Evolutionary conservation across 768 basidiomycete genomes (phyloP).

Genomic region (Erythrobasidium yunnanense): DNA sequence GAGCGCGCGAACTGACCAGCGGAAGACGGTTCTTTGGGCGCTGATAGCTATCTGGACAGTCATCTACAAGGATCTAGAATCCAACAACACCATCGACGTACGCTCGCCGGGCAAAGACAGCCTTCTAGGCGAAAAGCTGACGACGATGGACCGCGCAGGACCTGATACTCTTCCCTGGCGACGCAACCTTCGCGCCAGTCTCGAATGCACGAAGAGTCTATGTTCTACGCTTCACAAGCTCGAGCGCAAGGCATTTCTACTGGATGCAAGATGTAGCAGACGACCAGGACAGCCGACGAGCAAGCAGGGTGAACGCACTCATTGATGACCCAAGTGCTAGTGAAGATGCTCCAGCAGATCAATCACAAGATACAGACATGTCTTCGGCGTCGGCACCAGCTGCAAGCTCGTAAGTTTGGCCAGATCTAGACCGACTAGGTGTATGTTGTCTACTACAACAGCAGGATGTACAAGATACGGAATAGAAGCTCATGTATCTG

Average conservation of each 20-base stretch:
- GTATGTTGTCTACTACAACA: no score
- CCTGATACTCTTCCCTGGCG: conserved; percentile 37
- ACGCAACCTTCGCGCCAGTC: conserved; percentile 32
- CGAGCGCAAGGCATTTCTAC: conserved; percentile 35
- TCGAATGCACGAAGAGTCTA: conserved; percentile 25
- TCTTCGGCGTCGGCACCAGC: not conserved
- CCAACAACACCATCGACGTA: conserved; percentile 15
- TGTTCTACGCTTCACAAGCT: conserved; percentile 35
- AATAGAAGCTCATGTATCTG: no score
- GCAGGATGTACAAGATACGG: no score
- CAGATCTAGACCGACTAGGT: no score
- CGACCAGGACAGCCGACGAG: not conserved
- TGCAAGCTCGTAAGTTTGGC: conserved; percentile 19
- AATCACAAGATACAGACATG: not conserved
- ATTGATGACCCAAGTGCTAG: conserved; percentile 30
- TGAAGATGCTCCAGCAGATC: conserved; percentile 2
- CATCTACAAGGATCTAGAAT: conserved; percentile 28
- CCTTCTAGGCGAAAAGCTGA: not conserved
- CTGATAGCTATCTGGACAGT: conserved; percentile 15
- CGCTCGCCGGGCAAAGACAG: not conserved
- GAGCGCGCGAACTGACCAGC: not conserved
- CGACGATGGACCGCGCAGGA: conserved; percentile 20
- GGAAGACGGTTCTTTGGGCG: not conserved
- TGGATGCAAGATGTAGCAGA: conserved; percentile 34
- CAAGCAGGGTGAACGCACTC: conserved; percentile 30